Percentiles rank a stretch among this genome's conserved stretches.
Conservation (phyloP, 78 protist species). For the Polysphondylium violaceum region DNA sequence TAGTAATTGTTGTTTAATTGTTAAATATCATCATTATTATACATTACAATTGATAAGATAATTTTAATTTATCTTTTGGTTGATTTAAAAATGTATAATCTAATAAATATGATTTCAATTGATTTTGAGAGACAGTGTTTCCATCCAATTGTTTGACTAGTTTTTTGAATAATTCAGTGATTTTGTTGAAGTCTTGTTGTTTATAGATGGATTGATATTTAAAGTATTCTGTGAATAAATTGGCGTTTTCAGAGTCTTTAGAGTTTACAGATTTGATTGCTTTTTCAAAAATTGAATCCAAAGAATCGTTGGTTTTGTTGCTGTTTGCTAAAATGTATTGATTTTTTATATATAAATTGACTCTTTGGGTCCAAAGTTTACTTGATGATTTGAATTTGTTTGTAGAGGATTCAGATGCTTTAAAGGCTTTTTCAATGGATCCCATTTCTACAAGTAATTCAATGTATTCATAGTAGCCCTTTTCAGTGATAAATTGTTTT, state of each 20-base stretch:
- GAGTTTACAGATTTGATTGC: background rate
- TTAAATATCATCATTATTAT: background rate
- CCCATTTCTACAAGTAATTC: conserved; percentile 5
- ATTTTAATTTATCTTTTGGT: conserved; percentile 32
- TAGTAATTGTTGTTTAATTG: conserved; percentile 5
- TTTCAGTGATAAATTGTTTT: conserved; percentile 10
- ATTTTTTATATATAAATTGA: conserved; percentile 17
- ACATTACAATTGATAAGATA: conserved; percentile 43
- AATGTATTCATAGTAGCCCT: conserved; percentile 23
- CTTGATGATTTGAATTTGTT: background rate
- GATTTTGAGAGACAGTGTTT: background rate
- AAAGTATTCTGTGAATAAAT: conserved; percentile 7
- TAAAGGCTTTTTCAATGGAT: conserved; percentile 20
- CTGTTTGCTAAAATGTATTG: background rate
- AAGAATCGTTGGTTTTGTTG: background rate
- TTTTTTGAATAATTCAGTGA: conserved; percentile 25
- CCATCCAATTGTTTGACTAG: conserved; percentile 28
- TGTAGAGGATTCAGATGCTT: conserved; percentile 18
- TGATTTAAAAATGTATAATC: conserved; percentile 58
- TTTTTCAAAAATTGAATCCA: conserved; percentile 23
- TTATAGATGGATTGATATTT: conserved; percentile 24
- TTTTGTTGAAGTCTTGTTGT: conserved; percentile 14
- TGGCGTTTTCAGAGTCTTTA: background rate
- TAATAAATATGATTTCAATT: conserved; percentile 24
- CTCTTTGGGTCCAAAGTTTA: conserved; percentile 61